Evolutionary conservation across 140 eudicot species (phyloP).

Genomic region (Stevia rebaudiana): DNA sequence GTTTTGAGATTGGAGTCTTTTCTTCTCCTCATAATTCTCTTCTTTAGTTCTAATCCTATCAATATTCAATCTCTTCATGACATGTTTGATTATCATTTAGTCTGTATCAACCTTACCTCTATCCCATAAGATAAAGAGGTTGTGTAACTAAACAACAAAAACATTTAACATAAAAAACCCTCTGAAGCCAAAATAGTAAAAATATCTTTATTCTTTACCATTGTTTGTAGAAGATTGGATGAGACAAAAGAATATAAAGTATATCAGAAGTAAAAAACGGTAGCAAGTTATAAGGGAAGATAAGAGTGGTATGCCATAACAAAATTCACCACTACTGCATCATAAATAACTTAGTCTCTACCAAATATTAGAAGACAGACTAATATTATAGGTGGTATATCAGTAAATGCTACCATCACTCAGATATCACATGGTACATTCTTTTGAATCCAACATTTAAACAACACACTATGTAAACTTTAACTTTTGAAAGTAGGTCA

Average conservation of each 20-base stretch:
- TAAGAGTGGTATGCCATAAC: not conserved
- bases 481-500: not conserved
- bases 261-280: not conserved
- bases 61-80: too few species aligned
- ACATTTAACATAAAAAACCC: not conserved
- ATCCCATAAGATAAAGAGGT: too few species aligned
- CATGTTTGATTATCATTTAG: too few species aligned
- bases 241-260: not conserved
- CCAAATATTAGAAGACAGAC: not conserved
- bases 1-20: too few species aligned
- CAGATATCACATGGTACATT: not conserved
- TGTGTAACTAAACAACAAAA: too few species aligned
- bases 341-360: not conserved
- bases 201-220: not conserved
- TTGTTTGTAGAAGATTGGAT: not conserved
- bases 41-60: too few species aligned
- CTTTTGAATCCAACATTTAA: not conserved
- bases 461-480: not conserved
- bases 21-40: too few species aligned
- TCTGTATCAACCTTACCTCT: too few species aligned
- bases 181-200: not conserved
- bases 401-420: not conserved
- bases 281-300: not conserved
- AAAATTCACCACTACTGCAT: not conserved
- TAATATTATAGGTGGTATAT: not conserved